Conservation (phyloP, 2,329 filamentous ascomycete species). For the Raffaelea ambrosiae region DNA sequence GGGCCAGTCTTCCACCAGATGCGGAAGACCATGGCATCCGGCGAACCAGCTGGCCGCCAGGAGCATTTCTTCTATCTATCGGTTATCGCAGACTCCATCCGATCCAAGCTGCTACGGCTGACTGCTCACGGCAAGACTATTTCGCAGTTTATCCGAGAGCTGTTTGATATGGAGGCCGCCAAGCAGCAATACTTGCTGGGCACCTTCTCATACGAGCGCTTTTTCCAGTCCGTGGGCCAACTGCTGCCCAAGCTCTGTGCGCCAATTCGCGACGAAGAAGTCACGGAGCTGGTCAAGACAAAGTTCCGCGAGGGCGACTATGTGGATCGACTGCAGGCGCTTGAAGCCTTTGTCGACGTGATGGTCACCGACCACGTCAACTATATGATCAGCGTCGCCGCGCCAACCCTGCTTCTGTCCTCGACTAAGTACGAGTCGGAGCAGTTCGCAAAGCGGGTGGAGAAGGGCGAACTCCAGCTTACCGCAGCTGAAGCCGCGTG, state of each 20-base stretch:
- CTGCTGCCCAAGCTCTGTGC: conserved; percentile 74
- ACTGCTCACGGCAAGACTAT: conserved; percentile 64
- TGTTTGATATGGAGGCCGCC: conserved; percentile 65
- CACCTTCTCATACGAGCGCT: conserved; percentile 71
- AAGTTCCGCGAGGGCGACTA: conserved; percentile 53
- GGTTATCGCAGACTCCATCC: conserved; percentile 61
- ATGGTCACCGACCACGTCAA: conserved; percentile 78
- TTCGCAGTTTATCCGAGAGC: conserved; percentile 66
- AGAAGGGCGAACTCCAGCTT: conserved; percentile 28
- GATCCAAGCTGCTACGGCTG: conserved; percentile 63
- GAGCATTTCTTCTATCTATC: conserved; percentile 60
- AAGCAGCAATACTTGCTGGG: conserved; percentile 60
- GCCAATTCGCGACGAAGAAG: conserved; percentile 69
- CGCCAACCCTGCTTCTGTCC: conserved; percentile 62
- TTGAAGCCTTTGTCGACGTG: conserved; percentile 67
- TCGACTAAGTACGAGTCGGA: conserved; percentile 67
- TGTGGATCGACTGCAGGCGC: conserved; percentile 66
- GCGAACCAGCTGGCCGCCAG: conserved; percentile 54
- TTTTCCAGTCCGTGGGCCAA: conserved; percentile 67
- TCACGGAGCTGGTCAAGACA: conserved; percentile 58
- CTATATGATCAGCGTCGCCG: conserved; percentile 64
- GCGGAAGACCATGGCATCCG: conserved; percentile 56
- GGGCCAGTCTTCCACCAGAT: conserved; percentile 46
- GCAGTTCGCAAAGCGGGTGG: conserved; percentile 56
- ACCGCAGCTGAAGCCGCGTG: conserved; percentile 57